phyloP scores from a whole-genome alignment of 1,284 basidiomycete genomes.

The Agroathelia rolfsii region DNA sequence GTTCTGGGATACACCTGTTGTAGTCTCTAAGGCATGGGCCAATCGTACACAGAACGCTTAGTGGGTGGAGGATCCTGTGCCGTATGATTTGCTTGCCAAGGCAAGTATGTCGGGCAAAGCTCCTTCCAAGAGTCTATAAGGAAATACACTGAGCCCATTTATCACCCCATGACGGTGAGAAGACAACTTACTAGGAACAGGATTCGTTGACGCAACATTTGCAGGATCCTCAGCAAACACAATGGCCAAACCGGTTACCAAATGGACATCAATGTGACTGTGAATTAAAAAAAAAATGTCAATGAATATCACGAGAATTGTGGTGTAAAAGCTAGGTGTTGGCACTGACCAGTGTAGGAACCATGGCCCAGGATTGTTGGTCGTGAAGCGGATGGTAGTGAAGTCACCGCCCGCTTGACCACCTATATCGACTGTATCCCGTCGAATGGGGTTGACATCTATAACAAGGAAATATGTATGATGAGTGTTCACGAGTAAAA shows the following conservation, averaged over 20 bases:
- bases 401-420: constrained; percentile 19
- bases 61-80: too few species aligned
- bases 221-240: constrained; percentile 29
- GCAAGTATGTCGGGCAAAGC: constrained; percentile 26
- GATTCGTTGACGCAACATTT: constrained; percentile 12
- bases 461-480: too few species aligned
- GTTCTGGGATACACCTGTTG: too few species aligned
- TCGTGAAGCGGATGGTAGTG: constrained; percentile 34
- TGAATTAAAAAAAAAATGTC: constrained; percentile 19
- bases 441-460: too few species aligned
- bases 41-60: too few species aligned
- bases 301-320: too few species aligned
- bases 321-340: constrained; percentile 3
- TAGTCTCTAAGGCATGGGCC: too few species aligned
- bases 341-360: constrained; percentile 32
- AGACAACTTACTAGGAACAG: constrained; percentile 9
- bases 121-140: constrained; percentile 16
- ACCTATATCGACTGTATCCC: constrained; percentile 20
- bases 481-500: too few species aligned
- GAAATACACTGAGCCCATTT: constrained; percentile 11
- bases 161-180: constrained; percentile 3
- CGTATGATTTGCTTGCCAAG: too few species aligned
- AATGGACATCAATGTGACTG: constrained; percentile 22
- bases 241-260: constrained; percentile 28
- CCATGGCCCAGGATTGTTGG: constrained; percentile 40